These are phyloP conservation scores for Aschersonia sp. DNA, from an alignment of 2,329 filamentous ascomycete genomes.

Conservation along the genomic window DNA sequence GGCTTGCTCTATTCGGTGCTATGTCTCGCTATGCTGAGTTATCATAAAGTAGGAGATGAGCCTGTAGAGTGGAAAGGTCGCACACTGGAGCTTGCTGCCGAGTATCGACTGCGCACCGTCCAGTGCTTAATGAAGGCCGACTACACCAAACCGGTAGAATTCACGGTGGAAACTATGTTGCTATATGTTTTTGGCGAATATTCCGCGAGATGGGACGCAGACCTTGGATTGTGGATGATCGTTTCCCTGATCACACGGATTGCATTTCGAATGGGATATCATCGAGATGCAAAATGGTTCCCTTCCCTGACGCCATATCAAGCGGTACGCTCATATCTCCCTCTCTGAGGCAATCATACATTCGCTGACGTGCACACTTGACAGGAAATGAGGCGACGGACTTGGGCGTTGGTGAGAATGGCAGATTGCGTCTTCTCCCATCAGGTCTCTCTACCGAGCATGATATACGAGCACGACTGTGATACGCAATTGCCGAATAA, in stretches of 20 bases:
- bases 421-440: slow-evolving; percentile 67
- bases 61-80: slow-evolving; percentile 64
- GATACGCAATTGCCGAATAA: slow-evolving; percentile 66
- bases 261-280: slow-evolving; percentile 59
- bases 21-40: slow-evolving; percentile 65
- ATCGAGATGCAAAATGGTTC: slow-evolving; percentile 65
- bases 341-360: too few species aligned
- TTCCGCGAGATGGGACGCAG: slow-evolving; percentile 57
- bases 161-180: slow-evolving; percentile 67
- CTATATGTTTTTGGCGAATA: slow-evolving; percentile 67
- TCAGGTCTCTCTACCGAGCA: slow-evolving; percentile 50
- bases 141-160: slow-evolving; percentile 59
- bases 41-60: slow-evolving; percentile 66
- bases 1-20: slow-evolving; percentile 65
- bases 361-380: too few species aligned
- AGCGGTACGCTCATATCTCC: slow-evolving; percentile 30
- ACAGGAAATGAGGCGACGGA: slow-evolving; percentile 53
- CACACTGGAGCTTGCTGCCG: slow-evolving; percentile 41
- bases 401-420: slow-evolving; percentile 59
- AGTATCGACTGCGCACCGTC: slow-evolving; percentile 59
- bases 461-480: slow-evolving; percentile 61
- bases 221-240: slow-evolving; percentile 50
- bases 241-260: slow-evolving; percentile 40
- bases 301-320: slow-evolving; percentile 58
- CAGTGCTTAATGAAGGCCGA: slow-evolving; percentile 66